Evolutionary conservation across 768 basidiomycete species (phyloP).

Genomic region (Lyophyllum semitale): DNA sequence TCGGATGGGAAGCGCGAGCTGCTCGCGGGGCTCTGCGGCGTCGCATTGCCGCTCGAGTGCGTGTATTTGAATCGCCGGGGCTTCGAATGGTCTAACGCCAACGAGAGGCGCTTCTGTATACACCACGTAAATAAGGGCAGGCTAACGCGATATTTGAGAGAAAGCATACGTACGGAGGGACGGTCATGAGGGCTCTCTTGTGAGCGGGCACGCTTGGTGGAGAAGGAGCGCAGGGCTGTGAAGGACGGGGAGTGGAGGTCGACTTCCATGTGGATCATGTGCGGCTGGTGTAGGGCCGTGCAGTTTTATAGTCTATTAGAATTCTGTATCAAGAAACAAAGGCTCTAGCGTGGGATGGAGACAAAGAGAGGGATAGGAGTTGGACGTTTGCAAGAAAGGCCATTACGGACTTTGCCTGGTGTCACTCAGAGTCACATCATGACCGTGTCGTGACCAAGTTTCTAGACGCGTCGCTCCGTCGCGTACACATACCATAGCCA

Average conservation of each 20-base stretch:
- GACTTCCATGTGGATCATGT: conserved; percentile 54
- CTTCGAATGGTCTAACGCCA: conserved; percentile 31
- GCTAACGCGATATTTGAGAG: background rate
- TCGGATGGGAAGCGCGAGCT: conserved; percentile 52
- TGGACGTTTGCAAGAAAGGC: background rate
- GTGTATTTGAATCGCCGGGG: conserved; percentile 5
- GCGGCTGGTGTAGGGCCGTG: background rate
- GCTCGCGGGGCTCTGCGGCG: conserved; percentile 25
- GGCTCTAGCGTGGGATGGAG: background rate
- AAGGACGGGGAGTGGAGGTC: conserved; percentile 53
- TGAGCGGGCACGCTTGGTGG: conserved; percentile 61
- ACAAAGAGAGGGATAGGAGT: background rate
- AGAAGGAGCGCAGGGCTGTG: conserved; percentile 34
- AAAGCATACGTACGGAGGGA: conserved; percentile 46
- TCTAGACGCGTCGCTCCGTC: background rate
- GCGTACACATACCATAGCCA: too few species aligned
- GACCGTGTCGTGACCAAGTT: conserved; percentile 3
- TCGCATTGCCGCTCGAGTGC: conserved; percentile 13
- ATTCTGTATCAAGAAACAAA: background rate
- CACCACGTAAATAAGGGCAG: background rate
- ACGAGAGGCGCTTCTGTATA: conserved; percentile 60
- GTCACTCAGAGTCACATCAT: conserved; percentile 13
- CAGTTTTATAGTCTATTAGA: background rate
- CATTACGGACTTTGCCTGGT: background rate
- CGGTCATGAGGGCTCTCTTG: conserved; percentile 55